Percentiles rank a stretch among this genome's conserved stretches.
Conservation (phyloP, 164 flowering plant species). For the Macadamia tetraphylla region DNA sequence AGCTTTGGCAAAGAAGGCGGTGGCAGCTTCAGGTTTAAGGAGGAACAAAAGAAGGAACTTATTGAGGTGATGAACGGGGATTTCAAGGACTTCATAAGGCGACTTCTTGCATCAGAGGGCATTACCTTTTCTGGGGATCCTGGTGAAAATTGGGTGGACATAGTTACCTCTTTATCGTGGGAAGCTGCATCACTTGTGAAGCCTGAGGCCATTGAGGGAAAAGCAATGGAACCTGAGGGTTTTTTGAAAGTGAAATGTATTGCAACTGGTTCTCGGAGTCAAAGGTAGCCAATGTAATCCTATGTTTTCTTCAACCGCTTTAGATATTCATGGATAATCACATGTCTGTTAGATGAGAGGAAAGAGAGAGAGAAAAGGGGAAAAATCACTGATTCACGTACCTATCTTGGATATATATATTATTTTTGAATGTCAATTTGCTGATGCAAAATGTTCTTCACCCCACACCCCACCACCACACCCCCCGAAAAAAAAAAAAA, state of each 20-base stretch:
- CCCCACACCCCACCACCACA: too few relatives aligned
- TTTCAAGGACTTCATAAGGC: conserved; percentile 54
- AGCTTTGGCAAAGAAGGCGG: conserved; percentile 31
- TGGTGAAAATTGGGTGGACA: conserved; percentile 70
- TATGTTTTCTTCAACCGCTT: too few relatives aligned
- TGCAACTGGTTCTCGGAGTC: conserved; percentile 59
- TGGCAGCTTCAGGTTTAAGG: conserved; percentile 41
- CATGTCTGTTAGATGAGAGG: too few relatives aligned
- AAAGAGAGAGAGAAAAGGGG: too few relatives aligned
- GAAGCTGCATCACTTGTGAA: conserved; percentile 79
- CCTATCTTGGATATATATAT: too few relatives aligned
- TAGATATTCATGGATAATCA: too few relatives aligned
- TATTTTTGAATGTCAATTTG: too few relatives aligned
- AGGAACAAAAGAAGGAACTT: conserved; percentile 52
- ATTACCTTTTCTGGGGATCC: conserved; percentile 31
- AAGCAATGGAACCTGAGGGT: conserved; percentile 61
- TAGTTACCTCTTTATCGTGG: conserved; percentile 79
- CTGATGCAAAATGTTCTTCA: too few relatives aligned
- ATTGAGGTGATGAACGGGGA: conserved; percentile 55
- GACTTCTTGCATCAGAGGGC: conserved; percentile 51
- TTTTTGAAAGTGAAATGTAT: conserved; percentile 92
- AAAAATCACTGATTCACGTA: too few relatives aligned
- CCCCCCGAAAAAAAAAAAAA: too few relatives aligned
- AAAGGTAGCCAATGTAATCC: conserved; percentile 46
- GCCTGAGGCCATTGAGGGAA: conserved; percentile 55